Evolutionary conservation across 2,329 filamentous ascomycete genomes (phyloP).

Genomic region (Phialophora macrospora): DNA sequence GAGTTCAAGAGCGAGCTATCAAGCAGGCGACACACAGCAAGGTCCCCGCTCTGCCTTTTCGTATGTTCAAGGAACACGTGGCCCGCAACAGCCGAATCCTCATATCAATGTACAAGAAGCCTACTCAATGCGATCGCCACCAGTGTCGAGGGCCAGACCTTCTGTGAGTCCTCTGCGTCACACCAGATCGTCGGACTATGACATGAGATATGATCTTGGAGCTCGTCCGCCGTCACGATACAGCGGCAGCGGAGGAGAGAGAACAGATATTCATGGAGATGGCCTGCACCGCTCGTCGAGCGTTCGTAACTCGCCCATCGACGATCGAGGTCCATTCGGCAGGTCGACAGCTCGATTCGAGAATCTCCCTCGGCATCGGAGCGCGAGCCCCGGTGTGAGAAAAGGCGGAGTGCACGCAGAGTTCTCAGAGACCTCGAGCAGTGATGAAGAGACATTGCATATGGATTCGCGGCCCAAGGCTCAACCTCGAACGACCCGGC

Average conservation of each 20-base stretch:
- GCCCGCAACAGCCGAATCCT: constrained; percentile 18
- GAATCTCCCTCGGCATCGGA: constrained; percentile 47
- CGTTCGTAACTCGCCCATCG: constrained; percentile 56
- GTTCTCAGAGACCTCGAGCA: constrained; percentile 38
- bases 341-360: constrained; percentile 47
- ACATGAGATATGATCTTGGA: constrained; percentile 48
- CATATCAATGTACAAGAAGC: constrained; percentile 28
- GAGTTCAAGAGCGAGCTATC: constrained; percentile 61
- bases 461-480: constrained; percentile 47
- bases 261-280: constrained; percentile 59
- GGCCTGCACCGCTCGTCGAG: constrained; percentile 60
- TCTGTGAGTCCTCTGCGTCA: constrained; percentile 47
- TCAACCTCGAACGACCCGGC: constrained; percentile 26
- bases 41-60: constrained; percentile 57
- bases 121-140: constrained; percentile 31
- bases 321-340: constrained; percentile 42
- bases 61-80: constrained; percentile 39
- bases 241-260: constrained; percentile 60
- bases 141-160: constrained; percentile 29
- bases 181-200: constrained; percentile 43
- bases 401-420: constrained; percentile 27
- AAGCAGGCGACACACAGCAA: constrained; percentile 64
- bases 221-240: constrained; percentile 60
- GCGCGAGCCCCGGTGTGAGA: constrained; percentile 50
- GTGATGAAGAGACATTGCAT: constrained; percentile 38